Evolutionary conservation across 306 rosid species (phyloP), one percentile per base, ranked within the genome.

Genomic region (Phaseolus lunatus): DNA sequence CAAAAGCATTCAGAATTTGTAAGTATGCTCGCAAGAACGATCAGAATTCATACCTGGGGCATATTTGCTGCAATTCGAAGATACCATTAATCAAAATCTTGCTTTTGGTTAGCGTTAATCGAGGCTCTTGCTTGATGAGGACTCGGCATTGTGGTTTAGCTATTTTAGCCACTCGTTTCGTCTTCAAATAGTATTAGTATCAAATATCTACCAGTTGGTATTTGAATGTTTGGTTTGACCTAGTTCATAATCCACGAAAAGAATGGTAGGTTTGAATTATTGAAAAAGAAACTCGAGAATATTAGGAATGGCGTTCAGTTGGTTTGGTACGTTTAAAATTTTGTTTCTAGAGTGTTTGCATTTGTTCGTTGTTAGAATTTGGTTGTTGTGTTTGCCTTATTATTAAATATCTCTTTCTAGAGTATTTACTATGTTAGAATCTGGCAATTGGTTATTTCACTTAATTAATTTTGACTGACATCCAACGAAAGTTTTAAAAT

Each of bases 221-320:
- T 76, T 56, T 75, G 86, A 85, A 64, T 76, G 86, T 79, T 75
- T 18, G 86, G 86, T 78, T 75, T 78, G 79, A 58, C 83, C 26
- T 77, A 0, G 33, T 24, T 70, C 59, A 29, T 77, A 0, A 24
- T 24, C 65, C 52, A 29, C 56, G 33, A n/a, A 3, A 49, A 19
- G 84, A 79, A 63, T 82, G 84, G 82, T 66, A 75, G 82, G 82
- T 79, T 79, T 75, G 80, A 70, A 65, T 69, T 72, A 22, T 37
- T n/a, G 67, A 5, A 16, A 15, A 3, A 53, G 33, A 61, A 5
- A 31, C 27, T 1, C 35, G 35, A 31, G 35, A 31, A 31, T 31
- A 5, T 31, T 1, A 31, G 35, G 35, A 31, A 31, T 0, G 35
- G 35, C 35, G 35, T n/a, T n/a, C n/a, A n/a, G n/a, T n/a, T n/a